These are phyloP conservation scores for Aspergillus pseudoterreus DNA, from an alignment of 2,329 filamentous ascomycete genomes.

Conservation along the genomic window DNA sequence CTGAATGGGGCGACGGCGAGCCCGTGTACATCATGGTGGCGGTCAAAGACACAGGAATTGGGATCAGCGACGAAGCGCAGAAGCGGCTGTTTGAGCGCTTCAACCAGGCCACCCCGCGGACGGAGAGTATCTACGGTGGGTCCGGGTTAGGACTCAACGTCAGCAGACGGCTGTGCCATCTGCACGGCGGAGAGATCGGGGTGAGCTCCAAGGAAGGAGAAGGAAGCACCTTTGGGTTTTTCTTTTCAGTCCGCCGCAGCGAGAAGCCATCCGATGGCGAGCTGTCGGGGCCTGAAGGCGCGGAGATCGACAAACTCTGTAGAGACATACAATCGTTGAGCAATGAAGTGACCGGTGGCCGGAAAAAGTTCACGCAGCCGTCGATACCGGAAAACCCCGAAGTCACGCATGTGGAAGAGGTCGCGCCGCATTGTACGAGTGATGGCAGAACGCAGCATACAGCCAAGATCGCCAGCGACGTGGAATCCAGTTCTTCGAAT, in stretches of 20 bases:
- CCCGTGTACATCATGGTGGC: slow-evolving; percentile 66
- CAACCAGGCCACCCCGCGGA: slow-evolving; percentile 70
- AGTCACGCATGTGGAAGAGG: slow-evolving; percentile 10
- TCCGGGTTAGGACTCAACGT: slow-evolving; percentile 78
- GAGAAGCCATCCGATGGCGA: slow-evolving; percentile 1
- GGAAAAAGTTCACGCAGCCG: slow-evolving; percentile 8
- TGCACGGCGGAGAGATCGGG: slow-evolving; percentile 77
- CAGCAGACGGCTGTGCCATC: slow-evolving; percentile 71
- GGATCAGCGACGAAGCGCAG: slow-evolving; percentile 67
- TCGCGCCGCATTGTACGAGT: not conserved
- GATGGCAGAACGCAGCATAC: slow-evolving; percentile 12
- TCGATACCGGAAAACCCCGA: slow-evolving; percentile 13
- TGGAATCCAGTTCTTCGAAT: not conserved
- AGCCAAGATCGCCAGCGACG: slow-evolving; percentile 1
- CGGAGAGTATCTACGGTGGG: slow-evolving; percentile 75
- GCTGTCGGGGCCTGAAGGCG: not conserved
- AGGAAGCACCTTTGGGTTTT: slow-evolving; percentile 58
- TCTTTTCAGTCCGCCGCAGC: slow-evolving; percentile 46
- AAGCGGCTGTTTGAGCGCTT: slow-evolving; percentile 74
- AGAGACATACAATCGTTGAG: slow-evolving; percentile 16
- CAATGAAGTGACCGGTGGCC: slow-evolving; percentile 14
- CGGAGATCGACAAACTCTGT: slow-evolving; percentile 15
- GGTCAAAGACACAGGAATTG: slow-evolving; percentile 73
- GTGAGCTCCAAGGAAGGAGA: slow-evolving; percentile 56
- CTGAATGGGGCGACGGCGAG: slow-evolving; percentile 56